A percentile compares a stretch with the other conserved stretches of the same genome.
Conservation (phyloP, 345 rosid species). For the Tarenaya hassleriana region DNA sequence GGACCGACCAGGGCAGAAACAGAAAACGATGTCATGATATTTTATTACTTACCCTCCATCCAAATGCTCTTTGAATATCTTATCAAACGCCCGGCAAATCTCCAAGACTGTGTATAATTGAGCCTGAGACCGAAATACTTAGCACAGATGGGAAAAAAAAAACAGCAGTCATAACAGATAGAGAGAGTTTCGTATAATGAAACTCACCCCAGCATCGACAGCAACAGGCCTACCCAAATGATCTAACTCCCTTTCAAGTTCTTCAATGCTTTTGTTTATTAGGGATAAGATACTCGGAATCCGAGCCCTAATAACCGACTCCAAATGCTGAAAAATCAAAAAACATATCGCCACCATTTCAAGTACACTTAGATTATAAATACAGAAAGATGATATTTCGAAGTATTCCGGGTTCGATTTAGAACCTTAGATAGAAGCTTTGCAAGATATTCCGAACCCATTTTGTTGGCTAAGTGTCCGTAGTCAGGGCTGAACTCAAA, state of each 20-base stretch:
- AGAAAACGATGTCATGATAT: background rate
- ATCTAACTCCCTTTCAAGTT: slow-evolving; percentile 85
- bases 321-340: slow-evolving; percentile 65
- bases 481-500: slow-evolving; percentile 92
- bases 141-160: background rate
- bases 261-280: slow-evolving; percentile 85
- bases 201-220: slow-evolving; percentile 87
- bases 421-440: slow-evolving; percentile 87
- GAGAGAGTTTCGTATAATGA: slow-evolving; percentile 3
- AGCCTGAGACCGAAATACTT: slow-evolving; percentile 43
- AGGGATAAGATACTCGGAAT: slow-evolving; percentile 79
- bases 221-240: slow-evolving; percentile 83
- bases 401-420: too few species aligned
- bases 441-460: slow-evolving; percentile 98
- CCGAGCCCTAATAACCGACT: slow-evolving; percentile 74
- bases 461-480: slow-evolving; percentile 79
- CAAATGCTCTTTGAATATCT: slow-evolving; percentile 82
- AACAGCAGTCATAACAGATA: background rate
- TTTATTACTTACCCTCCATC: slow-evolving; percentile 70
- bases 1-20: background rate
- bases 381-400: background rate
- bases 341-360: background rate
- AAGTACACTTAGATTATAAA: background rate
- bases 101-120: slow-evolving; percentile 72
- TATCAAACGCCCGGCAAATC: slow-evolving; percentile 81